A percentile compares a stretch with the other conserved stretches of the same genome.
phyloP scores from a whole-genome alignment of 1,139 yeast species.

The Casaregolazyma suthepensis region DNA sequence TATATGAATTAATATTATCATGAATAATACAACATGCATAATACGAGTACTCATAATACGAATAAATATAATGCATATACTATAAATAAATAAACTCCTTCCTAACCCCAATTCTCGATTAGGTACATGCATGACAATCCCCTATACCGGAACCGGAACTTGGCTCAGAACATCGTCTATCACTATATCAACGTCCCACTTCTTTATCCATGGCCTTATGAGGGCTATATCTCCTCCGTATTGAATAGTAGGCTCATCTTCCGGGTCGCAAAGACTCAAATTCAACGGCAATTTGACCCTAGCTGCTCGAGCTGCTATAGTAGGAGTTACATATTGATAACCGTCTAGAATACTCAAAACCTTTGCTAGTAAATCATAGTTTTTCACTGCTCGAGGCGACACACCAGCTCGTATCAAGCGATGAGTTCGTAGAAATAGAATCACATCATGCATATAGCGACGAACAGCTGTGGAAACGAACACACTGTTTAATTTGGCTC shows the following conservation, averaged over 20 bases:
- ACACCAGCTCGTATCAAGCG: slow-evolving; percentile 47
- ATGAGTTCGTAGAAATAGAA: slow-evolving; percentile 45
- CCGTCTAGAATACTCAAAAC: slow-evolving; percentile 39
- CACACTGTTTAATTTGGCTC: slow-evolving; percentile 21
- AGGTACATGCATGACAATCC: background rate
- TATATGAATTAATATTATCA: too few species aligned
- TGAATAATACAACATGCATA: background rate
- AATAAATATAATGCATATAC: background rate
- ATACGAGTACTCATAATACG: too few species aligned
- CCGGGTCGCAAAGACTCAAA: slow-evolving; percentile 35
- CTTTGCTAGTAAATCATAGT: slow-evolving; percentile 38
- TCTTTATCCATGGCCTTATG: slow-evolving; percentile 36
- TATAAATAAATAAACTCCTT: background rate
- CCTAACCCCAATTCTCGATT: too few species aligned
- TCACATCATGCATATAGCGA: slow-evolving; percentile 50
- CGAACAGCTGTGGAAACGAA: slow-evolving; percentile 41
- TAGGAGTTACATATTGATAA: slow-evolving; percentile 43
- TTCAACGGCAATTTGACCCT: slow-evolving; percentile 43
- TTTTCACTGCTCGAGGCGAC: slow-evolving; percentile 41
- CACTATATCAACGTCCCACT: slow-evolving; percentile 42
- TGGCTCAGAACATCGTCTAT: slow-evolving; percentile 44
- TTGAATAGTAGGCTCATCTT: slow-evolving; percentile 44
- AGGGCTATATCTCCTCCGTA: slow-evolving; percentile 48
- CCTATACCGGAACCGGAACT: slow-evolving; percentile 43
- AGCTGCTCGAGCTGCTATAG: slow-evolving; percentile 44